Conservation (phyloP, 768 basidiomycete genomes). For the Lactarius sanguifluus region DNA sequence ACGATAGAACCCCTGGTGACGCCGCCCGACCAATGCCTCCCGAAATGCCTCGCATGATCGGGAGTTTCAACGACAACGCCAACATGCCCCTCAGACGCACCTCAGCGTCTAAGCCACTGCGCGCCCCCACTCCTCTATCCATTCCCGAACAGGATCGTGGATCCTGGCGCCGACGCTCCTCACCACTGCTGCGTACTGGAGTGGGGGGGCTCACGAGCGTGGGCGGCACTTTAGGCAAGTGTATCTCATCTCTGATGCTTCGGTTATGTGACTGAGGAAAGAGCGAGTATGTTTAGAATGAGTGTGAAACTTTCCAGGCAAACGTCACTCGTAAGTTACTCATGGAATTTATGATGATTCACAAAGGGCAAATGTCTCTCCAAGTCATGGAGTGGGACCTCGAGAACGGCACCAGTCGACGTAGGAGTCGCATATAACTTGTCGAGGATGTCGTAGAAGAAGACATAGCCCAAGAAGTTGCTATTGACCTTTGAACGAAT, state of each 20-base stretch:
- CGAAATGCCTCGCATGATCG: background rate
- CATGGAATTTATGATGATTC: slow-evolving; percentile 5
- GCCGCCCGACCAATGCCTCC: background rate
- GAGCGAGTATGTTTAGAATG: background rate
- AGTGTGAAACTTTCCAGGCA: background rate
- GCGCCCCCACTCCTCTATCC: no score
- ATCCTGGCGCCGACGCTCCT: no score
- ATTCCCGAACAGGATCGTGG: no score
- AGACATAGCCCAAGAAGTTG: background rate
- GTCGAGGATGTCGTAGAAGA: slow-evolving; percentile 1
- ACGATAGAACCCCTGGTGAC: background rate
- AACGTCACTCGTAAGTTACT: background rate
- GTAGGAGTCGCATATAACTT: background rate
- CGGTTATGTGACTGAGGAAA: slow-evolving; percentile 32
- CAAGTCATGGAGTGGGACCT: background rate
- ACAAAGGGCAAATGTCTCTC: background rate
- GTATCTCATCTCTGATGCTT: no score
- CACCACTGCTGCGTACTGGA: no score
- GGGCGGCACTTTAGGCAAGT: no score
- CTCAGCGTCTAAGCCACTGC: no score
- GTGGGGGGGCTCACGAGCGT: no score
- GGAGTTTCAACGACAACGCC: background rate
- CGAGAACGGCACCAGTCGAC: background rate
- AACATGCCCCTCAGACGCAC: background rate
- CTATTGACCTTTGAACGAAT: background rate